Conservation (phyloP, 805 yeast genomes). For the Pichia occidentalis region DNA sequence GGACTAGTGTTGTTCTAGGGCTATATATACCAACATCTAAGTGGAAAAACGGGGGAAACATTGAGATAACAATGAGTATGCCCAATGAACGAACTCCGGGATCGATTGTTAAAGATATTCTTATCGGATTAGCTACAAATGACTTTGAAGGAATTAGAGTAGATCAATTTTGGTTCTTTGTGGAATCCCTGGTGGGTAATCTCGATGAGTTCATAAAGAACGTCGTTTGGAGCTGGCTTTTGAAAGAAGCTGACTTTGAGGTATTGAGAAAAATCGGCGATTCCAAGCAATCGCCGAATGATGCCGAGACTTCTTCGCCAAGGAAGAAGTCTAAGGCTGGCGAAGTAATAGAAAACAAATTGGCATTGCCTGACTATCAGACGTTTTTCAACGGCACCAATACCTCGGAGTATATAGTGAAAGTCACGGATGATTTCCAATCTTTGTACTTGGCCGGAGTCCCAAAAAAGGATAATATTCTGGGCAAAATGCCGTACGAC, state of each 20-base stretch:
- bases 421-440: constrained; percentile 48
- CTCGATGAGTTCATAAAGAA: constrained; percentile 29
- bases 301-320: background rate
- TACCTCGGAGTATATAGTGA: constrained; percentile 16
- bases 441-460: constrained; percentile 55
- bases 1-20: too few species aligned
- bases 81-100: constrained; percentile 28
- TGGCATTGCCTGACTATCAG: constrained; percentile 4
- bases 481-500: constrained; percentile 52
- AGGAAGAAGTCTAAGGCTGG: background rate
- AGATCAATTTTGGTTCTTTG: constrained; percentile 30
- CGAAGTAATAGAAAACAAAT: background rate
- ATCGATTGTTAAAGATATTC: constrained; percentile 26
- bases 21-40: too few species aligned
- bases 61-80: too few species aligned
- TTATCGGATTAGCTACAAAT: constrained; percentile 32
- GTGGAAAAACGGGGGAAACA: too few species aligned
- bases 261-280: constrained; percentile 11
- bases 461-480: constrained; percentile 40
- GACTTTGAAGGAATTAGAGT: constrained; percentile 30
- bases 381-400: constrained; percentile 3
- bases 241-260: constrained; percentile 23
- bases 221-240: constrained; percentile 35
- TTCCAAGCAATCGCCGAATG: background rate
- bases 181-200: constrained; percentile 13